Percentiles rank a stretch among this genome's conserved stretches.
These are phyloP conservation scores for Penicillium taxi DNA, from an alignment of 495 filamentous ascomycete genomes.

Conservation along the genomic window DNA sequence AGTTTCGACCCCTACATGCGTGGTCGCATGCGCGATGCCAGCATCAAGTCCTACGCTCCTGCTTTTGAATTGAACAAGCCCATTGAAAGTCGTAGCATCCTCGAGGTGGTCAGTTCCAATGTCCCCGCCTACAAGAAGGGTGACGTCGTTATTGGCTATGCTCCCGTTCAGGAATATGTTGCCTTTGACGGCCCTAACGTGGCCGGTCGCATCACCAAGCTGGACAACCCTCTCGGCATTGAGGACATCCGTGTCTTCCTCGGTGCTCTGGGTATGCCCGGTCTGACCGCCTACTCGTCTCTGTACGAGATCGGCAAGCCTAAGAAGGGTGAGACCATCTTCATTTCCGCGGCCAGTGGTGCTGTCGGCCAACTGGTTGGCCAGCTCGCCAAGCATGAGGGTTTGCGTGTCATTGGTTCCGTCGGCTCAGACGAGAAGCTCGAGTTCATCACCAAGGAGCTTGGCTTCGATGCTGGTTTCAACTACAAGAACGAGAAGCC, in stretches of 20 bases:
- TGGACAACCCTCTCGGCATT: constrained; percentile 39
- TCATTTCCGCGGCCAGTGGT: constrained; percentile 72
- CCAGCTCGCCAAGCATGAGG: constrained; percentile 80
- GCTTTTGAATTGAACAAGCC: constrained; percentile 49
- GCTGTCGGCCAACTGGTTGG: constrained; percentile 82
- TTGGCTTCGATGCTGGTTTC: constrained; percentile 63
- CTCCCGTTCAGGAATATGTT: constrained; percentile 57
- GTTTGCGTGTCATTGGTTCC: constrained; percentile 73
- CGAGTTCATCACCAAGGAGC: constrained; percentile 55
- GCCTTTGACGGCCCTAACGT: constrained; percentile 23
- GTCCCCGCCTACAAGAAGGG: constrained; percentile 52
- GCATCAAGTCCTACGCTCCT: constrained; percentile 55
- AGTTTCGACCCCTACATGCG: constrained; percentile 90
- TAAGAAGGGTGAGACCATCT: constrained; percentile 83
- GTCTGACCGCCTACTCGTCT: constrained; percentile 72
- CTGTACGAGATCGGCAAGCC: constrained; percentile 79
- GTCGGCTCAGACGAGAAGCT: constrained; percentile 63
- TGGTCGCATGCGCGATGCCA: constrained; percentile 49
- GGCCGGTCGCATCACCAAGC: constrained; percentile 22
- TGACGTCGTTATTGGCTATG: constrained; percentile 53
- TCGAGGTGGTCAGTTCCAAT: constrained; percentile 60
- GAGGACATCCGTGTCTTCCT: constrained; percentile 48
- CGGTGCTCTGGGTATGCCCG: constrained; percentile 80
- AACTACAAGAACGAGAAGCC: constrained; percentile 73
- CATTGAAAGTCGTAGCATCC: constrained; percentile 49